Evolutionary conservation across 257 asterid species (phyloP).

Genomic region (Mitragyna speciosa): DNA sequence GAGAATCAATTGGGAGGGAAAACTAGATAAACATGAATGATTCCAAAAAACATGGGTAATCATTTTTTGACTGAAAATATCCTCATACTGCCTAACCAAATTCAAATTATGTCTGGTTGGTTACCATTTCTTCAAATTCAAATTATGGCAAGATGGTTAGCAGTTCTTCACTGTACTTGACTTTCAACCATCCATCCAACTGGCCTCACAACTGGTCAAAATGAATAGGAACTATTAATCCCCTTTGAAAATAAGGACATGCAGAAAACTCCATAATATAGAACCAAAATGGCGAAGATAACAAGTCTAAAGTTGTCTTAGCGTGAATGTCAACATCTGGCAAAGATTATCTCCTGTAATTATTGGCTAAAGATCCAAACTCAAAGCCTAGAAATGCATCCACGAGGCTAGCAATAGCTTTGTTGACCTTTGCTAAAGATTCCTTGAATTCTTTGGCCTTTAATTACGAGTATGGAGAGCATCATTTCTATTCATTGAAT

Average conservation of each 20-base stretch:
- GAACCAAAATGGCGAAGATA: neutral
- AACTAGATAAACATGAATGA: too few relatives aligned
- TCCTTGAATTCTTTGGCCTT: conserved; percentile 6
- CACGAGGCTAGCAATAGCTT: neutral
- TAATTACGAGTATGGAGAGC: conserved; percentile 18
- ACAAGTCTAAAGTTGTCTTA: conserved; percentile 2
- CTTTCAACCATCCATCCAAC: neutral
- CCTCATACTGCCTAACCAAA: neutral
- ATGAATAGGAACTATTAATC: too few relatives aligned
- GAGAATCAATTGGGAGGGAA: neutral
- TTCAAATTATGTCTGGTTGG: neutral
- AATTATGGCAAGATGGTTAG: too few relatives aligned
- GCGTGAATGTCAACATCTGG: conserved; percentile 5
- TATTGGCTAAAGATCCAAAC: neutral
- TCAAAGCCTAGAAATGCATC: conserved; percentile 18
- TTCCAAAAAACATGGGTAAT: neutral
- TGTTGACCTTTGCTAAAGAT: conserved; percentile 26
- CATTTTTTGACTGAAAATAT: neutral
- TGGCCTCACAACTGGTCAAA: too few relatives aligned
- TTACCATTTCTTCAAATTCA: too few relatives aligned
- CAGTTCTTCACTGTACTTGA: neutral
- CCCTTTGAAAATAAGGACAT: neutral
- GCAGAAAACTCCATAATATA: conserved; percentile 1
- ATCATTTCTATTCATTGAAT: conserved; percentile 21
- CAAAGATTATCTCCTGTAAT: neutral